Evolutionary conservation across 2,329 filamentous ascomycete species (phyloP).

Genomic region (Phialophora tarda): DNA sequence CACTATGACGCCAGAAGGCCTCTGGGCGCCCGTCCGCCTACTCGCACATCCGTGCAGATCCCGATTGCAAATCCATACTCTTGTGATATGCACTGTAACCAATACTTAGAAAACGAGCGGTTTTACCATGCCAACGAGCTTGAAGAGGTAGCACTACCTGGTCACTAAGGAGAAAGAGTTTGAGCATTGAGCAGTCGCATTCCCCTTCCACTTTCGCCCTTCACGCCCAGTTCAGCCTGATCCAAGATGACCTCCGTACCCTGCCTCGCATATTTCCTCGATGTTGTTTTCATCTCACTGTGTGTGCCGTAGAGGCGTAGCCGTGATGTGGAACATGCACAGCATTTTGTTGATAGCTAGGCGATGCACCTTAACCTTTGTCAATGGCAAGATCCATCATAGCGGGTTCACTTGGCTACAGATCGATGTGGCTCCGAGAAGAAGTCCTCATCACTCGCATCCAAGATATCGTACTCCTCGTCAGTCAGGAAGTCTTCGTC

Average conservation of each 20-base stretch:
- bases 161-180: constrained; percentile 11
- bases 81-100: not conserved
- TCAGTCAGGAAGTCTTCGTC: constrained; percentile 89
- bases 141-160: constrained; percentile 10
- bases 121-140: constrained; percentile 6
- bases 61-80: constrained; percentile 2
- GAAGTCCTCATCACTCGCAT: constrained; percentile 90
- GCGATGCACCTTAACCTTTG: not conserved
- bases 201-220: constrained; percentile 3
- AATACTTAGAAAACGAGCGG: not conserved
- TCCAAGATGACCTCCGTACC: constrained; percentile 24
- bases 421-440: constrained; percentile 54
- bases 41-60: not conserved
- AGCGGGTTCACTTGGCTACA: constrained; percentile 27
- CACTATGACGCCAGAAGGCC: not conserved
- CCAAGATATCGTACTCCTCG: constrained; percentile 96
- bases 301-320: constrained; percentile 7
- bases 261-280: constrained; percentile 15
- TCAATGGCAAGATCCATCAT: not conserved
- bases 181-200: constrained; percentile 10
- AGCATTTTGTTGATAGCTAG: constrained; percentile 3
- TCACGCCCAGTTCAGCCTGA: constrained; percentile 23
- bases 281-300: constrained; percentile 12
- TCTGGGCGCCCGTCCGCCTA: not conserved
- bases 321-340: constrained; percentile 1